Evolutionary conservation across 2,329 filamentous ascomycete genomes (phyloP), one percentile per base, ranked within the genome.

Genomic region (Trichoderma lentiforme): DNA sequence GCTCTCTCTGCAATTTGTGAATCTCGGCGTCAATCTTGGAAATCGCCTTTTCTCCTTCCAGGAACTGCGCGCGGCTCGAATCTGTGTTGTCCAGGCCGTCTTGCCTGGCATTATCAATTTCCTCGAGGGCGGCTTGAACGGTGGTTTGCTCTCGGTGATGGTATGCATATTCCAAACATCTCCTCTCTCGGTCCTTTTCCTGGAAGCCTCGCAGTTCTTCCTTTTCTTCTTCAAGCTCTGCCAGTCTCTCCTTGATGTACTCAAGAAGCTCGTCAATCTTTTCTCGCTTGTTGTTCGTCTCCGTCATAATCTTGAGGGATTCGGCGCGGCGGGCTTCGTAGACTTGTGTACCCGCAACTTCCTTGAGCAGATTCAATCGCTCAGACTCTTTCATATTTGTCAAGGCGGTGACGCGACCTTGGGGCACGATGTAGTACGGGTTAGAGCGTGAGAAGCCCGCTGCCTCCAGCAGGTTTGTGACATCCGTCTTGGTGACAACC

Each of bases 351-450:
- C 96, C 96, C 0, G 96, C 96, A n/a, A 99, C 96, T 79, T 98
- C 96, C 82, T 99, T 99, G 73, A 99, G 84, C 73, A 99, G 85
- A 76, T 92, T 95, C 74, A 99, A 84, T 67, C 96, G 90, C 80
- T 98, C 95, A 1, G 91, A 90, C 81, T 99, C 96, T 82, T 98
- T 98, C 96, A 99, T 99, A 81, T 98, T 99, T 58, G 96, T 99
- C 79, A 99, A 86, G 28, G 94, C 92, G 0, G 96, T 98, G 73
- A 99, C 95, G 79, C 96, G 94, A 69, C 96, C 96, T 81, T 99
- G 96, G 0, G 97, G 96, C 2, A 99, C 97, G 77, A 99, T 99
- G 81, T 99, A 99, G 86, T 98, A 99, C 30, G 96, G 96, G 80
- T 99, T 99, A 71, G 95, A 97, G 75, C 94, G 91, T 73, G 95